Percentiles rank a stretch among this genome's conserved stretches.
Conservation (phyloP, 495 filamentous ascomycete species). For the Penicillium manginii region DNA sequence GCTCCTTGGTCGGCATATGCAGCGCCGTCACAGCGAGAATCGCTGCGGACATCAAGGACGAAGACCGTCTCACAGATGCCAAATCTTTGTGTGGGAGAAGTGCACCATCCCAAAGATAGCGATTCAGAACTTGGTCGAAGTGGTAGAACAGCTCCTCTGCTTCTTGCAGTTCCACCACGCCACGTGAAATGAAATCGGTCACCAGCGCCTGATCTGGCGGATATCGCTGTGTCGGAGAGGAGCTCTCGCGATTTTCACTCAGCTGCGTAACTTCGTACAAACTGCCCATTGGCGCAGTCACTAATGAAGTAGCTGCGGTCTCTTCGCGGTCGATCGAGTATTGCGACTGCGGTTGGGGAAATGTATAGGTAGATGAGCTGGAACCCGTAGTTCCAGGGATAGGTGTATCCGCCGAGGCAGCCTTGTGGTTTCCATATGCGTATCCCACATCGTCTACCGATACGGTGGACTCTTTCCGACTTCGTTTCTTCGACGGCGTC, state of each 20-base stretch:
- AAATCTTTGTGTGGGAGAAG: slow-evolving; percentile 48
- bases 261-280: slow-evolving; percentile 64
- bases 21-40: slow-evolving; percentile 58
- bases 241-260: slow-evolving; percentile 47
- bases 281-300: slow-evolving; percentile 62
- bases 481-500: slow-evolving; percentile 38
- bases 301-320: slow-evolving; percentile 44
- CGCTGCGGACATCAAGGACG: slow-evolving; percentile 53
- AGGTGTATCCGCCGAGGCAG: slow-evolving; percentile 20
- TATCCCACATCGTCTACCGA: slow-evolving; percentile 40
- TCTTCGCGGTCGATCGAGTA: slow-evolving; percentile 50
- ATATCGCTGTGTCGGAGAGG: slow-evolving; percentile 39
- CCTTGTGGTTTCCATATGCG: slow-evolving; percentile 17
- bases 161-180: slow-evolving; percentile 50
- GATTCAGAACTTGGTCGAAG: slow-evolving; percentile 56
- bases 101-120: slow-evolving; percentile 57
- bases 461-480: slow-evolving; percentile 44
- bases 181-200: slow-evolving; percentile 57
- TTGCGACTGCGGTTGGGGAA: slow-evolving; percentile 33
- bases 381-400: slow-evolving; percentile 16
- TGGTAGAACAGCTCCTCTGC: slow-evolving; percentile 54
- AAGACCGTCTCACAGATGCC: slow-evolving; percentile 50
- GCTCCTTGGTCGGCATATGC: slow-evolving; percentile 51
- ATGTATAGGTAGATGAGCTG: slow-evolving; percentile 23
- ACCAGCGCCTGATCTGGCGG: slow-evolving; percentile 44